Evolutionary conservation across 2,329 filamentous ascomycete species (phyloP).

Genomic region (Ophiostoma australiae): DNA sequence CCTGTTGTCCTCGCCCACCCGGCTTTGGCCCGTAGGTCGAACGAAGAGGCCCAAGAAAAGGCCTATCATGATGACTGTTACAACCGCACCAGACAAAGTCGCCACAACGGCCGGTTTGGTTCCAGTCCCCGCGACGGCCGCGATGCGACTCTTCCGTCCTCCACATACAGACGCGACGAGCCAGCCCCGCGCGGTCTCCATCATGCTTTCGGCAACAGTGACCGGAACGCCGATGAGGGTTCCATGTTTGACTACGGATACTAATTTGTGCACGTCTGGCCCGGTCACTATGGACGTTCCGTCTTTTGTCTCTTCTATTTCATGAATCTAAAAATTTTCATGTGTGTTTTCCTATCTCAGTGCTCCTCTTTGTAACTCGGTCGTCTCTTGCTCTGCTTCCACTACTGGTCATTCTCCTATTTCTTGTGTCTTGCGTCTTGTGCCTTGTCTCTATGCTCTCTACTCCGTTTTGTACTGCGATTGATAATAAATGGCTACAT

Average conservation of each 20-base stretch:
- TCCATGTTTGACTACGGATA: not conserved
- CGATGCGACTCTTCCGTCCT: not conserved
- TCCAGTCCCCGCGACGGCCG: not conserved
- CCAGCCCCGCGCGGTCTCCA: not conserved
- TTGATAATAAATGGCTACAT: conserved; percentile 9
- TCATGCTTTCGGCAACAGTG: not conserved
- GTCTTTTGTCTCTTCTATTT: not conserved
- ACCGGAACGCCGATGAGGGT: not conserved
- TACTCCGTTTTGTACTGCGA: not conserved
- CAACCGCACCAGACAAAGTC: not conserved
- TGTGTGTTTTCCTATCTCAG: not conserved
- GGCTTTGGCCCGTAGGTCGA: not conserved
- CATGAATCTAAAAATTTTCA: not conserved
- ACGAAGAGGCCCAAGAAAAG: not conserved
- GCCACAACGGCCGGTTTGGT: not conserved
- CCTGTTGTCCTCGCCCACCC: not conserved
- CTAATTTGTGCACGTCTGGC: not conserved
- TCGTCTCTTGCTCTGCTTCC: not conserved
- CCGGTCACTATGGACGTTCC: not conserved
- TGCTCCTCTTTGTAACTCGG: not conserved
- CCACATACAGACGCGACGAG: not conserved
- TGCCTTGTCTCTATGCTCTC: not conserved
- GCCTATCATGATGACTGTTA: not conserved
- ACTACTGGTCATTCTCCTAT: not conserved
- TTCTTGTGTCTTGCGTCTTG: not conserved